A percentile compares a stretch with the other conserved stretches of the same genome.
These are phyloP conservation scores for Trichosporon coremiiforme DNA, from an alignment of 1,284 basidiomycete species.

Conservation along the genomic window DNA sequence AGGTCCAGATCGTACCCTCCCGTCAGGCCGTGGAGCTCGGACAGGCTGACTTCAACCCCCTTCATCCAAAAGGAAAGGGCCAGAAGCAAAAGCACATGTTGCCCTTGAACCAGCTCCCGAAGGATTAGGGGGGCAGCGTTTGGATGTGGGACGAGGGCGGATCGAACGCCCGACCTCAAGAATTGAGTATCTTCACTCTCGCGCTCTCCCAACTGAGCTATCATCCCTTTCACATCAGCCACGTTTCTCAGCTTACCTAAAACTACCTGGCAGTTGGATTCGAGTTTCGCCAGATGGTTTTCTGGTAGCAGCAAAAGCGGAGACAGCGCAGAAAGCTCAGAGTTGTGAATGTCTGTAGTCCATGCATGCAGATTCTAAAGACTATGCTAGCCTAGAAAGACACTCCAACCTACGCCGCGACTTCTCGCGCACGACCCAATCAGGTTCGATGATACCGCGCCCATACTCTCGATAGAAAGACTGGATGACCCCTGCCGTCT, in stretches of 20 bases:
- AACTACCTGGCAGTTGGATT: too few species aligned
- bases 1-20: too few species aligned
- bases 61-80: too few species aligned
- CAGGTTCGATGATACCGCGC: background rate
- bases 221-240: conserved; percentile 1
- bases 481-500: background rate
- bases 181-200: background rate
- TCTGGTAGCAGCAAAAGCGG: too few species aligned
- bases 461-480: background rate
- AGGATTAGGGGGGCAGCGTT: too few species aligned
- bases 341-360: background rate
- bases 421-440: conserved; percentile 16
- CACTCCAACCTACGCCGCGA: background rate
- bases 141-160: conserved; percentile 8
- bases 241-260: background rate
- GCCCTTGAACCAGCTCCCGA: too few species aligned
- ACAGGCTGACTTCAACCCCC: too few species aligned
- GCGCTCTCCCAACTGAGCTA: conserved; percentile 14
- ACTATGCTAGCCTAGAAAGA: background rate
- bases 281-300: too few species aligned
- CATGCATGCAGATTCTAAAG: background rate
- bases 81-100: too few species aligned
- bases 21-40: too few species aligned
- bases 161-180: conserved; percentile 14
- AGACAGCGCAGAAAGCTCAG: too few species aligned